phyloP scores from a whole-genome alignment of 306 rosid species.

The Cajanus cajan region DNA sequence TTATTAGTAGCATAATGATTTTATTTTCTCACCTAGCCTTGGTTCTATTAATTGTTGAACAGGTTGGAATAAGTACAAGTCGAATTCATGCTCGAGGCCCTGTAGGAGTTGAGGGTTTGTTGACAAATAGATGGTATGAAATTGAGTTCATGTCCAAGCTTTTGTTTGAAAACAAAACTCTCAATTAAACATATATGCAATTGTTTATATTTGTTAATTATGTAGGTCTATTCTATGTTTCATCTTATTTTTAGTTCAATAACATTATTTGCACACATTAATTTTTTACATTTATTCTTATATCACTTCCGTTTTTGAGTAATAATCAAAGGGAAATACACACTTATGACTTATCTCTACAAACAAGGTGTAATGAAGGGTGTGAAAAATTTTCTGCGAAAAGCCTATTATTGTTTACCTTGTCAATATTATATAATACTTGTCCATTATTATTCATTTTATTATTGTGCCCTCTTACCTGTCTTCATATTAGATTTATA shows the following conservation, averaged over 20 bases:
- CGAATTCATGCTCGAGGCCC: conserved; percentile 93
- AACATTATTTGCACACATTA: neutral
- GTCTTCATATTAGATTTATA: neutral
- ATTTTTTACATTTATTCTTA: neutral
- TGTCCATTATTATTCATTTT: neutral
- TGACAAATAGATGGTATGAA: conserved; percentile 79
- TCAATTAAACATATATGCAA: neutral
- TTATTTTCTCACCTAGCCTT: conserved; percentile 11
- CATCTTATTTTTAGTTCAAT: neutral
- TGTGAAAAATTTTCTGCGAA: neutral
- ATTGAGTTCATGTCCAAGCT: neutral
- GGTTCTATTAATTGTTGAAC: conserved; percentile 24
- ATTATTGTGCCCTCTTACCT: neutral
- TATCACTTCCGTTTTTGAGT: neutral
- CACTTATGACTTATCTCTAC: too few relatives aligned
- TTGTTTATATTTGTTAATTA: neutral
- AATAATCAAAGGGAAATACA: neutral
- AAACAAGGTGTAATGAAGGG: neutral
- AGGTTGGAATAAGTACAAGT: conserved; percentile 84
- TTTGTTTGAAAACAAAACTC: neutral
- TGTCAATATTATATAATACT: neutral
- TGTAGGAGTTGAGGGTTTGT: conserved; percentile 94
- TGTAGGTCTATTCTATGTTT: neutral
- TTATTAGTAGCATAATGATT: neutral
- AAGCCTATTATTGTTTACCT: neutral